Percentiles rank a stretch among this genome's conserved stretches.
phyloP scores from a whole-genome alignment of 2,329 filamentous ascomycete genomes.

The Sporothrix inflata region DNA sequence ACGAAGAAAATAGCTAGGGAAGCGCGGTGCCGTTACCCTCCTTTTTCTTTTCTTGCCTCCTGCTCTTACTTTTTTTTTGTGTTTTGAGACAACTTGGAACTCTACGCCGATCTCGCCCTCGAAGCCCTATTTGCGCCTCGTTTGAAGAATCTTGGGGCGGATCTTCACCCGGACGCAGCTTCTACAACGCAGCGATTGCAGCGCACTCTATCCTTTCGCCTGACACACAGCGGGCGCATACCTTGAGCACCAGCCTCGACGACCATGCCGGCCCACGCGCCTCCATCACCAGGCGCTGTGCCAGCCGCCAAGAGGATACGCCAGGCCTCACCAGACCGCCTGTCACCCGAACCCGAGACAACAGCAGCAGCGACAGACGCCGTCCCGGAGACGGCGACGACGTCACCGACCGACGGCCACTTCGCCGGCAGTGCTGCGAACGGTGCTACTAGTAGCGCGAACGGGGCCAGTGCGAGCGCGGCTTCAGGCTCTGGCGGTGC shows the following conservation, averaged over 20 bases:
- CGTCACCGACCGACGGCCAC: constrained; percentile 18
- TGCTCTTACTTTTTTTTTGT: neutral
- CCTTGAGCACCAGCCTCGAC: neutral
- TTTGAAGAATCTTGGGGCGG: constrained; percentile 5
- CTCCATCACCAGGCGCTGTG: constrained; percentile 55
- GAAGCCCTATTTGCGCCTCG: neutral
- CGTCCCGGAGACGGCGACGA: neutral
- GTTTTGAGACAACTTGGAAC: neutral
- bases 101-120: neutral
- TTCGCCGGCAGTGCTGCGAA: neutral
- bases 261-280: constrained; percentile 52
- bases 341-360: constrained; percentile 46
- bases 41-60: neutral
- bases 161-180: neutral
- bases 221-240: no score
- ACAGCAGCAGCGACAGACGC: neutral
- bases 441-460: neutral
- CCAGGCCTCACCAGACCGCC: constrained; percentile 55
- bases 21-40: neutral
- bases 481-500: constrained; percentile 39
- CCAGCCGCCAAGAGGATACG: constrained; percentile 61
- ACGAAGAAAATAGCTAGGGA: constrained; percentile 22
- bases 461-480: constrained; percentile 38
- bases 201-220: no score
- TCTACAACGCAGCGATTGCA: no score